Percentiles rank a stretch among this genome's conserved stretches.
These are phyloP conservation scores for Herpetospermum pedunculosum DNA, from an alignment of 306 rosid species.

Conservation along the genomic window DNA sequence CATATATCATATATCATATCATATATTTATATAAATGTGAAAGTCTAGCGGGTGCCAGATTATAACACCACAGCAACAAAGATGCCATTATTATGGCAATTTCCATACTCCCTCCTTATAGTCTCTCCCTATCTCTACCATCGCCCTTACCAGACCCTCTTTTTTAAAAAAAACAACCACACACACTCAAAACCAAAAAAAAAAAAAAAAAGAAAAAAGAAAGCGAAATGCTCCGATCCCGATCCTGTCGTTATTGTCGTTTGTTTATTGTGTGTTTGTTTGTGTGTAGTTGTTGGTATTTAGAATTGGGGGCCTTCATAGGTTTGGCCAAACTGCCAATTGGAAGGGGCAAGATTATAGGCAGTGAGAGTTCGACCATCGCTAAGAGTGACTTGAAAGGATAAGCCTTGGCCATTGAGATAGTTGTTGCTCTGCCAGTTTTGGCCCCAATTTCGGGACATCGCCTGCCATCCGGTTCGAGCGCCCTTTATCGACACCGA, in stretches of 20 bases:
- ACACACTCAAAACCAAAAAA: conserved; percentile 19
- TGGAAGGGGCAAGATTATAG: conserved; percentile 43
- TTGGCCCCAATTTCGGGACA: conserved; percentile 99
- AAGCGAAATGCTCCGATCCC: background rate
- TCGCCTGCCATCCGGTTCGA: conserved; percentile 63
- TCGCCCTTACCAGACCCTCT: background rate
- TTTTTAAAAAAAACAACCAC: conserved; percentile 22
- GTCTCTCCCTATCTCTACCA: background rate
- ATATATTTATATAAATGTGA: background rate
- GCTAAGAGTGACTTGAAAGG: conserved; percentile 77
- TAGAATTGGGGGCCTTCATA: conserved; percentile 57
- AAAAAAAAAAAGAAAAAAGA: background rate
- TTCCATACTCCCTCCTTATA: conserved; percentile 26
- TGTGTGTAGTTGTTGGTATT: background rate
- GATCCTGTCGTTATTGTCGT: background rate
- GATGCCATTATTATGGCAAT: conserved; percentile 17
- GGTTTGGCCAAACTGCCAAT: conserved; percentile 93
- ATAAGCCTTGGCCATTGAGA: conserved; percentile 78
- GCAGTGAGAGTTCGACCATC: conserved; percentile 63
- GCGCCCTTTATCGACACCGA: conserved; percentile 86
- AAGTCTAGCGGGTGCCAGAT: conserved; percentile 89
- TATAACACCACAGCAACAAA: conserved; percentile 68
- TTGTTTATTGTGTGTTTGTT: background rate
- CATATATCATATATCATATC: background rate
- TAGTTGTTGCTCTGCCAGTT: conserved; percentile 90